Base-by-base conservation (phyloP, 306 rosid species). In the Prosopis cineraria region DNA sequence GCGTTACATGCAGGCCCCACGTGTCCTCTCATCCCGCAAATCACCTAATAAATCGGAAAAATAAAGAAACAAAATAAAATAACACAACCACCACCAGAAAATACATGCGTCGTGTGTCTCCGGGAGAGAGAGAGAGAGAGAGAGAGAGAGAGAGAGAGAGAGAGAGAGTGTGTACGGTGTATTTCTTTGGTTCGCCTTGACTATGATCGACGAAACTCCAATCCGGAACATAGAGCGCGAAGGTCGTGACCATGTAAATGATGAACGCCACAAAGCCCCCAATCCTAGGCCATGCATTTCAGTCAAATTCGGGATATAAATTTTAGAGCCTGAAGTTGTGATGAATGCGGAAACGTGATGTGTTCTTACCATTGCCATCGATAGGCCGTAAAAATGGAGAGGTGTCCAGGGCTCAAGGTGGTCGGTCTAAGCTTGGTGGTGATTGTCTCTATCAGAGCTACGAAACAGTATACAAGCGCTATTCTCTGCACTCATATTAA, bases 1-100 rank as follows among this genome's bases (percentile, higher is more conserved):
- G 97, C 97, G 65, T 93, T 93, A 82, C 98, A 93, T 33, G 98
- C 96, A 5, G 98, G 97, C 2, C 97, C 93, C 33, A 93, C 47
- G 77, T 91, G 90, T 70, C 98, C 94, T 91, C 97, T 89, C 92
- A 91, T 84, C 59, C 98, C 97, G 83, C 98, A 91, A 36, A 50
- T 67, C 4, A 93, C 97, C 96, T 93, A 76, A 68, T 87, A 33
- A 90, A 20, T 17, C 70, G 9, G 9, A 37, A 40, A 22, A 59
- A 7, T 1, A 6, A 58, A 10, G 3, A 5, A 10, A 55, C 24
- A 29, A 24, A 17, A 74, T 0, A 24, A 43, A 10, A 41, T 5
- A 34, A 29, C 29, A 39, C 39, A 39, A 5, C 19, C 22, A 65
- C 0, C 7, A 12, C 7, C 6, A 65, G 20, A 29, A 9, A 65